A percentile compares a stretch with the other conserved stretches of the same genome.
These are phyloP conservation scores for Malbranchea zuffiana DNA, from an alignment of 2,329 filamentous ascomycete genomes.

Conservation along the genomic window DNA sequence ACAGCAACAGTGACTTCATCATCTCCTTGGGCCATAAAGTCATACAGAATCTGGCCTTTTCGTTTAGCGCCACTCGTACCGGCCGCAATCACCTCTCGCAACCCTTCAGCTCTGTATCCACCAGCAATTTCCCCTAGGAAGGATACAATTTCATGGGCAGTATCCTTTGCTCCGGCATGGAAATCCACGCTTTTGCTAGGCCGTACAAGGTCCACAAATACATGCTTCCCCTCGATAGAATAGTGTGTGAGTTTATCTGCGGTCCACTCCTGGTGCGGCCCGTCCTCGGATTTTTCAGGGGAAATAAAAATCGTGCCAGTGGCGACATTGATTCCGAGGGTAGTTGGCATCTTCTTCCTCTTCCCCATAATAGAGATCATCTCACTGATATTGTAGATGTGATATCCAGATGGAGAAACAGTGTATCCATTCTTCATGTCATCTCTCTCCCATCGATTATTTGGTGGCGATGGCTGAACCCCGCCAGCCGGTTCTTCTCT, in stretches of 20 bases:
- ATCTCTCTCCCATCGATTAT: conserved; percentile 38
- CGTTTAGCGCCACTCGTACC: conserved; percentile 61
- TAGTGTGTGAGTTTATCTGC: conserved; percentile 95
- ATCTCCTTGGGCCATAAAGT: conserved; percentile 92
- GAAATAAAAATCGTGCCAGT: conserved; percentile 85
- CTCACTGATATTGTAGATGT: conserved; percentile 93
- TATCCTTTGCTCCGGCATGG: conserved; percentile 94
- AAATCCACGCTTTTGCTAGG: conserved; percentile 95
- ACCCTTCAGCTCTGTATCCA: conserved; percentile 64
- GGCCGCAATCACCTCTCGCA: conserved; percentile 77
- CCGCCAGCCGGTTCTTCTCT: conserved; percentile 30
- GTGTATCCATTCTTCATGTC: conserved; percentile 36
- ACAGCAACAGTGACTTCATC: conserved; percentile 88
- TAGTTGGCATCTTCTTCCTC: conserved; percentile 97
- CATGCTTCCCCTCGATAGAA: conserved; percentile 93
- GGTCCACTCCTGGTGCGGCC: conserved; percentile 81
- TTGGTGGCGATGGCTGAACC: conserved; percentile 46
- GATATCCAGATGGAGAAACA: conserved; percentile 66
- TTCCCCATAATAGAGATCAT: conserved; percentile 97
- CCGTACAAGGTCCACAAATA: conserved; percentile 84
- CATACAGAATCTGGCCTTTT: conserved; percentile 79
- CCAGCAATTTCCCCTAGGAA: conserved; percentile 83
- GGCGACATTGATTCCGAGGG: conserved; percentile 79
- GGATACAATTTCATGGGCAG: conserved; percentile 81
- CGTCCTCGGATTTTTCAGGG: conserved; percentile 72